These are phyloP conservation scores for Fusarium sulawesiense DNA, from an alignment of 2,329 filamentous ascomycete species.

Conservation along the genomic window DNA sequence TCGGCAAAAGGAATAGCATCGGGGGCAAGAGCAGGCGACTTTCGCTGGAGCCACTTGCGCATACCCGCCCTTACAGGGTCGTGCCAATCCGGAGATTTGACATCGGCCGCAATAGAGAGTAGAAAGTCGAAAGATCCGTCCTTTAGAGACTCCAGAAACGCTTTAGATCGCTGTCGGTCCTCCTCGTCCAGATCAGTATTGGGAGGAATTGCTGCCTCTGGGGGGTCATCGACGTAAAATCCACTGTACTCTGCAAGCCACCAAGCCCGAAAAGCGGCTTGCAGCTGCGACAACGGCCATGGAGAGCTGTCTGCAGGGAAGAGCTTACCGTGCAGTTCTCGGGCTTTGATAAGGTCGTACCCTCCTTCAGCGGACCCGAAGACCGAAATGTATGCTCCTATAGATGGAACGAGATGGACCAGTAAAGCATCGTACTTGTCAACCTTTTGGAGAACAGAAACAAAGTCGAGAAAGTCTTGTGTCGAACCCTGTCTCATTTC, in stretches of 20 bases:
- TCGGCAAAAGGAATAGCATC: conserved; percentile 77
- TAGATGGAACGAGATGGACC: conserved; percentile 84
- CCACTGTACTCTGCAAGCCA: conserved; percentile 96
- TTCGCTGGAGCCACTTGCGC: conserved; percentile 83
- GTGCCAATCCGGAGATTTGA: conserved; percentile 84
- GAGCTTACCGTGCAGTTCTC: conserved; percentile 75
- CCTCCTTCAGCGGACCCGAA: conserved; percentile 83
- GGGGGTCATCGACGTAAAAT: conserved; percentile 81
- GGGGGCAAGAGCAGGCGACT: conserved; percentile 74
- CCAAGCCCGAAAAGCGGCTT: conserved; percentile 81
- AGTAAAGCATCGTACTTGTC: conserved; percentile 80
- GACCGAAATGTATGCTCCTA: conserved; percentile 80
- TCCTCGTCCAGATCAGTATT: conserved; percentile 76
- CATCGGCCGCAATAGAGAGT: conserved; percentile 83
- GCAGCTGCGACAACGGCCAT: conserved; percentile 80
- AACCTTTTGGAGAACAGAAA: conserved; percentile 74
- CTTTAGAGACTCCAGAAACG: conserved; percentile 81
- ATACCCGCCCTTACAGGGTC: conserved; percentile 87
- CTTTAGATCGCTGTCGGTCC: conserved; percentile 75
- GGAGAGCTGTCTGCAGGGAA: conserved; percentile 73
- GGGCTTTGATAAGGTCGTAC: conserved; percentile 74
- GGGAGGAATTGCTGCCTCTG: conserved; percentile 65
- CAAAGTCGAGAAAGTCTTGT: conserved; percentile 78
- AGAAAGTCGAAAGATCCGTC: conserved; percentile 95
- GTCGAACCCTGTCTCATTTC: conserved; percentile 77